phyloP scores from a whole-genome alignment of 306 rosid species.

The Abrus precatorius region DNA sequence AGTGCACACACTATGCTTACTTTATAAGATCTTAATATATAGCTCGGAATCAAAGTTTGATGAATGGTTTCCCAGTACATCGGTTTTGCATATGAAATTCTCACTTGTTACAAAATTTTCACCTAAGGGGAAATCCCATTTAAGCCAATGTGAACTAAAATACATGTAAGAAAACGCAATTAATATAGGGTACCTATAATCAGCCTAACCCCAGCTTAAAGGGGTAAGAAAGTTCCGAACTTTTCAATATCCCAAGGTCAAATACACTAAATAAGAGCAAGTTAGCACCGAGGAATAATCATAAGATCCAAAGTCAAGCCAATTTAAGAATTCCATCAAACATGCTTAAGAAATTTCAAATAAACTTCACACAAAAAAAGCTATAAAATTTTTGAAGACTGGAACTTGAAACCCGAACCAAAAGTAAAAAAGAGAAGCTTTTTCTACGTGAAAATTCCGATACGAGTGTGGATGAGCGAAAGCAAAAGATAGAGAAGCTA shows the following conservation, averaged over 20 bases:
- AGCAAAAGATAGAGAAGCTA: neutral
- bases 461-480: neutral
- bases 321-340: conserved; percentile 8
- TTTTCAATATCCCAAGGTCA: conserved; percentile 19
- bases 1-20: neutral
- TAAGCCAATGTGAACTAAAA: neutral
- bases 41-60: neutral
- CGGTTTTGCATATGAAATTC: conserved; percentile 3
- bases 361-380: neutral
- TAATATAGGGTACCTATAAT: neutral
- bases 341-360: neutral
- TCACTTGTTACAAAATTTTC: neutral
- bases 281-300: neutral
- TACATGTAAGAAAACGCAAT: conserved; percentile 30
- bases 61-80: neutral
- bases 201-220: conserved; percentile 9
- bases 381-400: neutral
- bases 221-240: neutral
- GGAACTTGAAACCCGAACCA: neutral
- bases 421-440: neutral
- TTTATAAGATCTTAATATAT: neutral
- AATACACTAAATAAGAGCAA: neutral
- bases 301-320: conserved; percentile 5
- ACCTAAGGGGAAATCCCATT: conserved; percentile 16
- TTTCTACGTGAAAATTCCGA: neutral